Percentiles rank a stretch among this genome's conserved stretches.
Evolutionary conservation across 306 rosid genomes (phyloP).

Genomic region (Trichosanthes cucumerina): DNA sequence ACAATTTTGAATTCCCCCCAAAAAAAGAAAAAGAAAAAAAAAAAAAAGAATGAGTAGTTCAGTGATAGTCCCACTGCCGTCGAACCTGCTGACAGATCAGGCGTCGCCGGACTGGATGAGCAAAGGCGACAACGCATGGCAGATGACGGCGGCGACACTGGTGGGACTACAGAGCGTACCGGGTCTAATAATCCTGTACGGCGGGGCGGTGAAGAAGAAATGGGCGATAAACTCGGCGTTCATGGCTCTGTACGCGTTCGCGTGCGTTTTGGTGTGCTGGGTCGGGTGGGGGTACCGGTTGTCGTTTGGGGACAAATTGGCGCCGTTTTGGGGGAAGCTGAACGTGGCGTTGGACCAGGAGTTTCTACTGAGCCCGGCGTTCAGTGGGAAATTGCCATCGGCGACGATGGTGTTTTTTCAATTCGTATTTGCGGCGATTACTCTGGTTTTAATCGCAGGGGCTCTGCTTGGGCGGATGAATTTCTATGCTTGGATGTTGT

Average conservation of each 20-base stretch:
- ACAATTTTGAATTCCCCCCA: not conserved
- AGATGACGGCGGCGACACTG: constrained; percentile 31
- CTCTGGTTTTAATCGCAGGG: constrained; percentile 31
- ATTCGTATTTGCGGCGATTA: constrained; percentile 38
- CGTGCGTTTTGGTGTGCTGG: constrained; percentile 33
- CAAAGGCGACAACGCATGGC: constrained; percentile 46
- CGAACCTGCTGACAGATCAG: not conserved
- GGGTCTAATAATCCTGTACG: constrained; percentile 31
- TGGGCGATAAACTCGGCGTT: constrained; percentile 43
- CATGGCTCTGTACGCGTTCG: constrained; percentile 39
- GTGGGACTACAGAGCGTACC: constrained; percentile 38
- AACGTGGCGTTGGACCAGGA: constrained; percentile 18
- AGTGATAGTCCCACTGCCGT: constrained; percentile 7
- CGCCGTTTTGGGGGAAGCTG: constrained; percentile 25
- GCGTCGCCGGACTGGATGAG: constrained; percentile 31
- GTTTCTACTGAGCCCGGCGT: not conserved
- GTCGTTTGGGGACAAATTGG: constrained; percentile 24
- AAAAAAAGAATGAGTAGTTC: not conserved
- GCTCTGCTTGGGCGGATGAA: constrained; percentile 38
- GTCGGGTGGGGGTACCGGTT: constrained; percentile 29
- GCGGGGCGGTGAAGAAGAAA: constrained; percentile 37
- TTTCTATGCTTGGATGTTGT: constrained; percentile 39
- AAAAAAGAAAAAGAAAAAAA: not conserved
- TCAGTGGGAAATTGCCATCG: constrained; percentile 18
- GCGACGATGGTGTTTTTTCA: constrained; percentile 37